Evolutionary conservation across 2,329 filamentous ascomycete species (phyloP).

Genomic region (Parastagonospora nodorum): DNA sequence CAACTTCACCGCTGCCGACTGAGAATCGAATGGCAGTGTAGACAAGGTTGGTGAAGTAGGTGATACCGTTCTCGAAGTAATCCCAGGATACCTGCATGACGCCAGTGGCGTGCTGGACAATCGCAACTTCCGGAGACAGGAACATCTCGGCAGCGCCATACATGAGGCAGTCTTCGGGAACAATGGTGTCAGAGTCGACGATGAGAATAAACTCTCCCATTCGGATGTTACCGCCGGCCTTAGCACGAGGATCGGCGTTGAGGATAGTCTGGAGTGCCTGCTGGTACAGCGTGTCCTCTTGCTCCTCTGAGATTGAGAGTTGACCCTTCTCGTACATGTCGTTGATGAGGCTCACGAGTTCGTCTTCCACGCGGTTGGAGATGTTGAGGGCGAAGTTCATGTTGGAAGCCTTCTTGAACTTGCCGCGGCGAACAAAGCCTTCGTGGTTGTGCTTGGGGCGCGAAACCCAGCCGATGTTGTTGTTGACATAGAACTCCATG

Average conservation of each 20-base stretch:
- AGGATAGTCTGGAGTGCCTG: slow-evolving; percentile 64
- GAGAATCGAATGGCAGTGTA: slow-evolving; percentile 73
- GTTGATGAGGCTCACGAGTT: slow-evolving; percentile 58
- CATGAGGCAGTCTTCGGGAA: slow-evolving; percentile 73
- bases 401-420: slow-evolving; percentile 61
- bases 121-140: slow-evolving; percentile 74
- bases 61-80: slow-evolving; percentile 75
- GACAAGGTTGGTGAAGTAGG: slow-evolving; percentile 77
- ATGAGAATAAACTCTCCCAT: slow-evolving; percentile 80
- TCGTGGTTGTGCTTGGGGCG: slow-evolving; percentile 49
- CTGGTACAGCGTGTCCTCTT: slow-evolving; percentile 37
- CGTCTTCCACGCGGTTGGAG: slow-evolving; percentile 65
- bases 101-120: slow-evolving; percentile 72
- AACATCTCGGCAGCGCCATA: slow-evolving; percentile 82
- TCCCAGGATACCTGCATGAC: slow-evolving; percentile 73
- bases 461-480: slow-evolving; percentile 55
- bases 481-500: slow-evolving; percentile 52
- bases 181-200: slow-evolving; percentile 42
- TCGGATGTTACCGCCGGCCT: slow-evolving; percentile 83
- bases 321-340: slow-evolving; percentile 22
- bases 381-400: slow-evolving; percentile 72
- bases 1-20: slow-evolving; percentile 70
- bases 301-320: slow-evolving; percentile 34
- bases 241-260: slow-evolving; percentile 68
- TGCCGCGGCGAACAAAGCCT: slow-evolving; percentile 32